Evolutionary conservation across 1,284 basidiomycete species (phyloP), one percentile per base, ranked within the genome.

Genomic region (Tilletia setariae): DNA sequence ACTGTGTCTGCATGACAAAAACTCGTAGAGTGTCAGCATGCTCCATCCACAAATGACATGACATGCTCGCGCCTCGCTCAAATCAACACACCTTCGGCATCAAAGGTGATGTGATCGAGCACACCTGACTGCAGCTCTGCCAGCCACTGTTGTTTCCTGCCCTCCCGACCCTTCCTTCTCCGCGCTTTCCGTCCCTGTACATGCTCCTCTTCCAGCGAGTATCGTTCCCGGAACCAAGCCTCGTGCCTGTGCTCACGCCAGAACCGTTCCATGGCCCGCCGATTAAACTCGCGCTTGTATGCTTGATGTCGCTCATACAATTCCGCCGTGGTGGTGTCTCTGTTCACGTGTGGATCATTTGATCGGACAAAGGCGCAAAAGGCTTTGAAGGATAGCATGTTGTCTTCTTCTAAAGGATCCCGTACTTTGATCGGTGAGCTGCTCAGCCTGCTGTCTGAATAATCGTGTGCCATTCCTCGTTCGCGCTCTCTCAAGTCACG

Each of bases 191-290:
- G 62, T 16, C 67, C 72, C 7, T n/a, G 46, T 32, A 71, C 70
- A 49, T 69, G 72, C 1, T 70, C 71, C 25, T 73, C 68, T 21
- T 59, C 62, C 4, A 73, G 66, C 2, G 70, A 72, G 65, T 80
- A 81, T 67, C 78, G 78, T 61, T 81, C 79, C 46, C 68, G 68
- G 68, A 81, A 81, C 76, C 79, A 81, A 15, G 71, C 71, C 40
- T 74, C 72, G 46, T 76, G 65, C 15, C 68, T 70, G 40, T 77
- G 71, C 35, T 73, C 69, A n/a, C 76, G 68, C 40, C 76, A 81
- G 67, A 79, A 81, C 63, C 64, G 28, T 47, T 65, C 64, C 35
- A 80, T 71, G 35, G 74, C 71, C 53, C 71, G 72, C 16, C 74
- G 71, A 66, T 73, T 70, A 67, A 71, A 77, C 15, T 72, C 76